Percentiles rank a stretch among this genome's conserved stretches.
These are phyloP conservation scores for Colletotrichum gigasporum DNA, from an alignment of 2,329 filamentous ascomycete species.

Conservation along the genomic window DNA sequence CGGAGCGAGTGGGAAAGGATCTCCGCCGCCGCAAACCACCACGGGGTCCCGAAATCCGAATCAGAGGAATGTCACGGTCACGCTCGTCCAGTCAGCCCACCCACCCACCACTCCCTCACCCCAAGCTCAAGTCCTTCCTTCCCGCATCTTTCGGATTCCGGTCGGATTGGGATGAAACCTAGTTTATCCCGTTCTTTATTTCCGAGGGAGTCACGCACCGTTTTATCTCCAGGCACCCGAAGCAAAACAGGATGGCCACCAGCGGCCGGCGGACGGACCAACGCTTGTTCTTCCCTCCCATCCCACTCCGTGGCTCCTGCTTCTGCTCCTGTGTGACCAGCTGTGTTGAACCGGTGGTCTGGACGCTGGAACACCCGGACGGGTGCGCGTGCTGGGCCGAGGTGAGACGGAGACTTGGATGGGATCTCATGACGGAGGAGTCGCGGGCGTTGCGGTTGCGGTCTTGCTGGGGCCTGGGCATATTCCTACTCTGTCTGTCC, in stretches of 20 bases:
- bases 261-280: constrained; percentile 11
- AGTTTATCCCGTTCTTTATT: background rate
- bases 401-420: background rate
- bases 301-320: no score
- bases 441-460: background rate
- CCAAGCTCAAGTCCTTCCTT: no score
- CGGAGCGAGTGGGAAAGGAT: background rate
- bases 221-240: background rate
- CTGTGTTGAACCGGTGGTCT: background rate
- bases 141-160: no score
- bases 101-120: background rate
- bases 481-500: no score
- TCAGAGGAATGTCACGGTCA: background rate
- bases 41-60: background rate
- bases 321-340: background rate
- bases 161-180: constrained; percentile 6
- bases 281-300: constrained; percentile 21
- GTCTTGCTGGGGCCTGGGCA: background rate
- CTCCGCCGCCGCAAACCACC: background rate
- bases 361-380: background rate
- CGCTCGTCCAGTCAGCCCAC: background rate
- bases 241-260: background rate
- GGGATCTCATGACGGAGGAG: background rate
- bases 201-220: background rate
- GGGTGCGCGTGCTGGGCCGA: background rate